Conservation (phyloP, 768 basidiomycete species). For the Strobilomyces confusus region DNA sequence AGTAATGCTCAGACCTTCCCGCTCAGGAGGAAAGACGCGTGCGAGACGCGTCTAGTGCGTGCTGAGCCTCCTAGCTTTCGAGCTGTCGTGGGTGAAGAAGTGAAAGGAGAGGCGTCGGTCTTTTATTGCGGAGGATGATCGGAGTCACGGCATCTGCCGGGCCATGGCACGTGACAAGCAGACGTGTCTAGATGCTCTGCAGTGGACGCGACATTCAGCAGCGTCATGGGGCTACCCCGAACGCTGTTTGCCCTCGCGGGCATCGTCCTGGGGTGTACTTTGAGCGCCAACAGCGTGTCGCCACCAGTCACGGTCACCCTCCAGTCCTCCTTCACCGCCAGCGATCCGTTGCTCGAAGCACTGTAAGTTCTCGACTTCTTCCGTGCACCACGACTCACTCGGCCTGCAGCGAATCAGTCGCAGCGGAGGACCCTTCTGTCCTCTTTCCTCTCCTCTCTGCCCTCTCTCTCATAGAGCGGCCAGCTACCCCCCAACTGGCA, state of each 20-base stretch:
- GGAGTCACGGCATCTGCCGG: slow-evolving; percentile 21
- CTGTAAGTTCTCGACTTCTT: slow-evolving; percentile 19
- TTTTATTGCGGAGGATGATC: slow-evolving; percentile 10
- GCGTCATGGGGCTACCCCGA: slow-evolving; percentile 10
- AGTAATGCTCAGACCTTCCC: slow-evolving; percentile 31
- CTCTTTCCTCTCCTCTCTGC: slow-evolving; percentile 74
- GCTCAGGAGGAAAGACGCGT: slow-evolving; percentile 25
- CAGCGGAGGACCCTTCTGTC: slow-evolving; percentile 62
- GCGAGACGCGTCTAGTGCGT: slow-evolving; percentile 20
- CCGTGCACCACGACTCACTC: slow-evolving; percentile 1
- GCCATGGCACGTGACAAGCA: slow-evolving; percentile 14
- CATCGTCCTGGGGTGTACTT: slow-evolving; percentile 8
- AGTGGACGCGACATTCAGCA: slow-evolving; percentile 2
- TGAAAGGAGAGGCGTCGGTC: background rate
- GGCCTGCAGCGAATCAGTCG: slow-evolving; percentile 69
- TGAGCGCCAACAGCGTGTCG: slow-evolving; percentile 21
- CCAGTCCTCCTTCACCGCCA: slow-evolving; percentile 25
- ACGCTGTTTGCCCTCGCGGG: slow-evolving; percentile 17
- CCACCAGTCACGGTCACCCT: slow-evolving; percentile 30
- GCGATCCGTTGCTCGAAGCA: slow-evolving; percentile 29
- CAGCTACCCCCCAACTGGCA: slow-evolving; percentile 42
- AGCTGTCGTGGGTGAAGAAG: slow-evolving; percentile 19
- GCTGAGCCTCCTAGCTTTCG: slow-evolving; percentile 30
- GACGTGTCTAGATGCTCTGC: slow-evolving; percentile 7
- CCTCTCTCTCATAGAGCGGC: slow-evolving; percentile 47